A percentile compares a stretch with the other conserved stretches of the same genome.
phyloP scores from a whole-genome alignment of 2,329 filamentous ascomycete genomes.

The Coniochaeta hoffmannii region DNA sequence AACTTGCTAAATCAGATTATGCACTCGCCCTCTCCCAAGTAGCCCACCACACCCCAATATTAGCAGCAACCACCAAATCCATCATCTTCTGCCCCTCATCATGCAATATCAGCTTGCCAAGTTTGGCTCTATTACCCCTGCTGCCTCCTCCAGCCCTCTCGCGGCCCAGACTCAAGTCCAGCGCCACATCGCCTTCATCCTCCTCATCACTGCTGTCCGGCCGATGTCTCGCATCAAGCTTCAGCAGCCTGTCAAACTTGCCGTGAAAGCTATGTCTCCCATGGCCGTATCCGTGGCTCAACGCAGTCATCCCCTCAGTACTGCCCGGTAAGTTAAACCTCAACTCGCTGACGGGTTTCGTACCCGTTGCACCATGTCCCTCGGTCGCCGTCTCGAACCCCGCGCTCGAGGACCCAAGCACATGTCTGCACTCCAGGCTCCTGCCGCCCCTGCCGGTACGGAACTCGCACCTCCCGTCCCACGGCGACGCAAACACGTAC shows the following conservation, averaged over 20 bases:
- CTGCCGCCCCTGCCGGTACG: slow-evolving; percentile 69
- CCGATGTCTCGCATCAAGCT: slow-evolving; percentile 13
- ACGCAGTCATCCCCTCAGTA: slow-evolving; percentile 41
- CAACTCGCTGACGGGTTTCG: slow-evolving; percentile 65
- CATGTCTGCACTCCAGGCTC: slow-evolving; percentile 66
- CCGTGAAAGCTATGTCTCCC: slow-evolving; percentile 27
- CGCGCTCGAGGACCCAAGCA: slow-evolving; percentile 22
- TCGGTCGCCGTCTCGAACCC: slow-evolving; percentile 17
- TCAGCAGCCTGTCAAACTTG: slow-evolving; percentile 34
- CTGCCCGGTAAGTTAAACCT: slow-evolving; percentile 76
- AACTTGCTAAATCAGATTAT: neutral
- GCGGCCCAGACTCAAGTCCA: slow-evolving; percentile 70
- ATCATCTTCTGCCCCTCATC: slow-evolving; percentile 93
- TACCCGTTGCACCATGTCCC: slow-evolving; percentile 19
- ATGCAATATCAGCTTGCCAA: slow-evolving; percentile 87
- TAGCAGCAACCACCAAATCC: slow-evolving; percentile 83
- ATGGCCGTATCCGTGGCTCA: slow-evolving; percentile 23
- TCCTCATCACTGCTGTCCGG: slow-evolving; percentile 19
- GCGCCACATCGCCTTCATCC: slow-evolving; percentile 28
- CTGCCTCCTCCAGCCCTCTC: slow-evolving; percentile 84
- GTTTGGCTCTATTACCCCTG: slow-evolving; percentile 77
- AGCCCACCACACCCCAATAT: slow-evolving; percentile 90
- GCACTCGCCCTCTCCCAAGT: slow-evolving; percentile 58
- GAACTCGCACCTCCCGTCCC: slow-evolving; percentile 84
- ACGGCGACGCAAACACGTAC: slow-evolving; percentile 77